Base-by-base conservation (phyloP, 2,329 filamentous ascomycete genomes). In the Arthroderma sp. region DNA sequence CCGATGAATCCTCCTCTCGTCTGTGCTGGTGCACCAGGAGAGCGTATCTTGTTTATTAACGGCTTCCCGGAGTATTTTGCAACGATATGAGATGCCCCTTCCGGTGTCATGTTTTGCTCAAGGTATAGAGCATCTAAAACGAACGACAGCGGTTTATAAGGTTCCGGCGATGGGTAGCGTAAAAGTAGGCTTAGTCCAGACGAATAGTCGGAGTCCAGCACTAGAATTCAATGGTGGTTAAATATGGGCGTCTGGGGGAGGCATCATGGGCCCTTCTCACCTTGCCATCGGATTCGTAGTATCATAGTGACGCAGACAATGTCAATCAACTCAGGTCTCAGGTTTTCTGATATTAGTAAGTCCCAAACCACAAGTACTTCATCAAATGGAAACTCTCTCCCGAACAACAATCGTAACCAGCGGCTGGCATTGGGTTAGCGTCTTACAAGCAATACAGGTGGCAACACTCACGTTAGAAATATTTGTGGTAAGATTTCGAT, bases 401-500 rank as follows among this genome's bases (percentile, higher is more conserved):
- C 88, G 57, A 96, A 96, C 0, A 98, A 67, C 1, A 98, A 75
- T 29, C 91, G 79, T 47, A 96, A 83, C 91, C 91, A 98, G 46
- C 91, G 86, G 51, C 84, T 88, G 36, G 10, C 40, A 10, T 4
- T 44, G 40, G 10, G 11, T 38, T 42, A 50, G 48, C 33, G 7
- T 38, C 30, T 29, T 15, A 10, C 32, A 10, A 9, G 32, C 5
- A 38, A 36, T 9, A 29, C 30, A 34, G 7, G 22, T 7, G 4
- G 37, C 41, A 32, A 10, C 43, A 59, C 75, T 61, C 65, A 91
- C 84, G 96, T 93, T 27, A 96, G 68, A 58, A 96, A 98, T 42
- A 98, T 89, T 56, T 98, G 91, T 1, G 91, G 91, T n/a, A 95
- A 67, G 49, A 98, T 80, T 48, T 95, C 89, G 39, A 95, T 80